Percentiles rank a stretch among this genome's conserved stretches.
phyloP scores from a whole-genome alignment of 306 rosid species.

The Chamaecrista fasciculata region DNA sequence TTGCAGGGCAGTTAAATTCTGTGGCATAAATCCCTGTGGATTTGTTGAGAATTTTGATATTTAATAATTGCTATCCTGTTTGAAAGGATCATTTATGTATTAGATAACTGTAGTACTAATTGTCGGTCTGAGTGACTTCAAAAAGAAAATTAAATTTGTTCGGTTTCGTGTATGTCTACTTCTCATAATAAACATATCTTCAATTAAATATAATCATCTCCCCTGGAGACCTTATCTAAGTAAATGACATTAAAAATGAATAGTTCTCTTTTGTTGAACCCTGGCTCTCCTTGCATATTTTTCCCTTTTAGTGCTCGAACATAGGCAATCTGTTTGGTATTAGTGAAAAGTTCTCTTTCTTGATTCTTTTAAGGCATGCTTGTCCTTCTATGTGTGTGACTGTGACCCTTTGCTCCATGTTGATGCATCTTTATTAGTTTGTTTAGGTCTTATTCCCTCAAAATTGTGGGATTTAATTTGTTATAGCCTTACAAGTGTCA shows the following conservation, averaged over 20 bases:
- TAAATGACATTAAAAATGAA: not conserved
- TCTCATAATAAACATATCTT: not conserved
- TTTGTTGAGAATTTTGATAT: constrained; percentile 12
- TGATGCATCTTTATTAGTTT: not conserved
- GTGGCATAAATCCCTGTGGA: not conserved
- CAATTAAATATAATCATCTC: not conserved
- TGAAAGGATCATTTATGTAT: not conserved
- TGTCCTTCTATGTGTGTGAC: not conserved
- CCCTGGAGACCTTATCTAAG: not conserved
- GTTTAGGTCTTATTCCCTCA: not conserved
- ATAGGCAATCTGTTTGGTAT: not conserved
- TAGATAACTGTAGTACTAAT: not conserved
- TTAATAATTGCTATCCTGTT: not conserved
- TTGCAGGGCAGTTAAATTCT: constrained; percentile 11
- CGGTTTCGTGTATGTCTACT: not conserved
- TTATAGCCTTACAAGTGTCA: too few relatives aligned
- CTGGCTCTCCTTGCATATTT: not conserved
- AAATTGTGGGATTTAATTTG: not conserved
- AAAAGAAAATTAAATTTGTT: not conserved
- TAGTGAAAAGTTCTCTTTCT: not conserved
- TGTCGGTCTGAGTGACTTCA: not conserved
- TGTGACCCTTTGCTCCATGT: not conserved
- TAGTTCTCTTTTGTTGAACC: constrained; percentile 1
- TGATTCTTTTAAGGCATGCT: constrained; percentile 1
- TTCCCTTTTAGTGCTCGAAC: constrained; percentile 15